phyloP scores from a whole-genome alignment of 306 rosid genomes.

The Citrullus amarus region DNA sequence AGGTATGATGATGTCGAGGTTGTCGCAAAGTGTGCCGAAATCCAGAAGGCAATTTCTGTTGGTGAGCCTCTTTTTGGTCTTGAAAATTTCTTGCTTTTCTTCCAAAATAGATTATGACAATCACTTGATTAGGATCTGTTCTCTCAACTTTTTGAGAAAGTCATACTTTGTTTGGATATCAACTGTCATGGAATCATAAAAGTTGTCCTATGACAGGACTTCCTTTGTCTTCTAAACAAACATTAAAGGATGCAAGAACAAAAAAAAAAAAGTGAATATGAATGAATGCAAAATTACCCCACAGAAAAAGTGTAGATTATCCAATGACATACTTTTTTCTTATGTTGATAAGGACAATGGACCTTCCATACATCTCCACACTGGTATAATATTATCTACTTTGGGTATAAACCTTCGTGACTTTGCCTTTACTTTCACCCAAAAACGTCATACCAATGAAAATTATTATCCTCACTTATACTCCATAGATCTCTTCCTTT shows the following conservation, averaged over 20 bases:
- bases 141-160: neutral
- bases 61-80: slow-evolving; percentile 18
- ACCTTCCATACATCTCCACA: no score
- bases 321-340: no score
- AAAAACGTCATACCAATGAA: no score
- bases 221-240: neutral
- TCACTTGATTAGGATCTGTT: neutral
- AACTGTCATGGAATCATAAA: neutral
- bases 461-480: no score
- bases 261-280: neutral
- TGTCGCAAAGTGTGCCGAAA: slow-evolving; percentile 45
- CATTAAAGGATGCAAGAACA: neutral
- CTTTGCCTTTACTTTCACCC: no score
- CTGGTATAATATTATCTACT: no score
- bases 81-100: neutral
- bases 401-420: no score
- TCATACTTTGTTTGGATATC: neutral
- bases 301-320: neutral
- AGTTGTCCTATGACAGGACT: neutral
- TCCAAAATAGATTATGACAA: neutral
- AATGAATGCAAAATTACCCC: neutral
- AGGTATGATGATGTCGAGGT: slow-evolving; percentile 36
- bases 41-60: slow-evolving; percentile 53
- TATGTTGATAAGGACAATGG: no score
- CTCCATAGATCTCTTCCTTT: no score